These are phyloP conservation scores for Hypomontagnella monticulosa DNA, from an alignment of 495 filamentous ascomycete genomes.

Conservation along the genomic window DNA sequence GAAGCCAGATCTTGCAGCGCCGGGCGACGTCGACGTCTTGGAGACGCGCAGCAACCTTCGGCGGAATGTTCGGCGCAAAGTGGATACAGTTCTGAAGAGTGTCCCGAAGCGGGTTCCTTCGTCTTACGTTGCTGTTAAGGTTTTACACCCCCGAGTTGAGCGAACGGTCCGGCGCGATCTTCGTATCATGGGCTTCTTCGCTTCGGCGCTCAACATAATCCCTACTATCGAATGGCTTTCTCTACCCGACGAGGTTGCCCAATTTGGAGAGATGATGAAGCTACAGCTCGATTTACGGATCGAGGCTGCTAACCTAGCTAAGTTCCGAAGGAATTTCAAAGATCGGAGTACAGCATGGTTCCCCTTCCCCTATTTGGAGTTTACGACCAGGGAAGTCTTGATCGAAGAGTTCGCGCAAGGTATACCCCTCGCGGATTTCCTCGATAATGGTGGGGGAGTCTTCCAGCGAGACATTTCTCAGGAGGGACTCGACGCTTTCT, in stretches of 20 bases:
- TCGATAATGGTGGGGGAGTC: conserved; percentile 88
- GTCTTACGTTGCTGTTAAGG: conserved; percentile 94
- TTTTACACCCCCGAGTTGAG: conserved; percentile 92
- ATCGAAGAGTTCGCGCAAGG: conserved; percentile 97
- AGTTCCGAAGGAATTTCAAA: conserved; percentile 92
- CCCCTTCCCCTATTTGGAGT: conserved; percentile 90
- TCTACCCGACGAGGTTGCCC: conserved; percentile 89
- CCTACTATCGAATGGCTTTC: conserved; percentile 98
- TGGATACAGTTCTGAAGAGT: conserved; percentile 86
- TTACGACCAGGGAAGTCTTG: conserved; percentile 89
- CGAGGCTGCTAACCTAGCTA: conserved; percentile 86
- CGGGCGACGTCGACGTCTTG: conserved; percentile 66
- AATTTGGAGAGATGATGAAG: conserved; percentile 99
- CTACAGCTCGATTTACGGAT: conserved; percentile 95
- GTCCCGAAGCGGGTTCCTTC: conserved; percentile 87
- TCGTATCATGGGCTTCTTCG: conserved; percentile 94
- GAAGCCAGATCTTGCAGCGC: conserved; percentile 76
- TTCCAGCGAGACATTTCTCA: conserved; percentile 95
- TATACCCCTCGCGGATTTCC: conserved; percentile 87
- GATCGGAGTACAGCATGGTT: conserved; percentile 93
- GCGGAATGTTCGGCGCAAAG: conserved; percentile 77
- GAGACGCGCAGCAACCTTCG: conserved; percentile 64
- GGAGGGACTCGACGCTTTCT: conserved; percentile 96
- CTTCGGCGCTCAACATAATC: conserved; percentile 81
- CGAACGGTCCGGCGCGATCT: conserved; percentile 88